These are phyloP conservation scores for Tuber melanosporum DNA, from an alignment of 495 filamentous ascomycete genomes.

Conservation along the genomic window DNA sequence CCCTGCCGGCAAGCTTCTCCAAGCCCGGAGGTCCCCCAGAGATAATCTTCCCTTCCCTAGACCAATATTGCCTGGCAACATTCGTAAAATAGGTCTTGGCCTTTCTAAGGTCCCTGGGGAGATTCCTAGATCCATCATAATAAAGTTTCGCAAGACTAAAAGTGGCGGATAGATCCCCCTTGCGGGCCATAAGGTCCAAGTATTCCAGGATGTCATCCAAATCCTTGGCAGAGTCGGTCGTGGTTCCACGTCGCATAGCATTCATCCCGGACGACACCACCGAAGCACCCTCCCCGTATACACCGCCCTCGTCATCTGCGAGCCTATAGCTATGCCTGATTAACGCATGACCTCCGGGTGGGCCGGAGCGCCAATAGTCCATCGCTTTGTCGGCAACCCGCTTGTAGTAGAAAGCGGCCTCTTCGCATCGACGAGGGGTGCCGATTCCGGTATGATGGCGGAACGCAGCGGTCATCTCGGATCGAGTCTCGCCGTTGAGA, in stretches of 20 bases:
- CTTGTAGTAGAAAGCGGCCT: slow-evolving; percentile 82
- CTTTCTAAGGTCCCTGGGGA: slow-evolving; percentile 64
- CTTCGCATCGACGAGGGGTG: slow-evolving; percentile 75
- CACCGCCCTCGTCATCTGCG: slow-evolving; percentile 83
- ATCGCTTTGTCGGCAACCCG: slow-evolving; percentile 90
- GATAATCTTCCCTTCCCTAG: slow-evolving; percentile 55
- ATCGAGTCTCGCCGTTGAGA: slow-evolving; percentile 68
- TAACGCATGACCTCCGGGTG: slow-evolving; percentile 79
- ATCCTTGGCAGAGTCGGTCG: slow-evolving; percentile 68
- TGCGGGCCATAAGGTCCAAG: slow-evolving; percentile 84
- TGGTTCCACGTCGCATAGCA: slow-evolving; percentile 57
- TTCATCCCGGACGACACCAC: slow-evolving; percentile 84
- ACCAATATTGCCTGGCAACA: slow-evolving; percentile 83
- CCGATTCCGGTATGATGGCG: slow-evolving; percentile 81
- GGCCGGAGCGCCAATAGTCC: slow-evolving; percentile 73
- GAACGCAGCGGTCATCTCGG: slow-evolving; percentile 91
- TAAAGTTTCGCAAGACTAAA: slow-evolving; percentile 82
- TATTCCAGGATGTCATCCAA: slow-evolving; percentile 94
- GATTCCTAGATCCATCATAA: slow-evolving; percentile 75
- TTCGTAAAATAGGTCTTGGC: slow-evolving; percentile 77
- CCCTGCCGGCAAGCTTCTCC: slow-evolving; percentile 80
- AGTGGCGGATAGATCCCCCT: slow-evolving; percentile 86
- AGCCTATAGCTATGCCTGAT: slow-evolving; percentile 67
- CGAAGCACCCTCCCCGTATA: slow-evolving; percentile 92
- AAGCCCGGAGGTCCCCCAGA: slow-evolving; percentile 49